phyloP scores from a whole-genome alignment of 108 stramenopile species.

The Mayamaea pseudoterrestris region DNA sequence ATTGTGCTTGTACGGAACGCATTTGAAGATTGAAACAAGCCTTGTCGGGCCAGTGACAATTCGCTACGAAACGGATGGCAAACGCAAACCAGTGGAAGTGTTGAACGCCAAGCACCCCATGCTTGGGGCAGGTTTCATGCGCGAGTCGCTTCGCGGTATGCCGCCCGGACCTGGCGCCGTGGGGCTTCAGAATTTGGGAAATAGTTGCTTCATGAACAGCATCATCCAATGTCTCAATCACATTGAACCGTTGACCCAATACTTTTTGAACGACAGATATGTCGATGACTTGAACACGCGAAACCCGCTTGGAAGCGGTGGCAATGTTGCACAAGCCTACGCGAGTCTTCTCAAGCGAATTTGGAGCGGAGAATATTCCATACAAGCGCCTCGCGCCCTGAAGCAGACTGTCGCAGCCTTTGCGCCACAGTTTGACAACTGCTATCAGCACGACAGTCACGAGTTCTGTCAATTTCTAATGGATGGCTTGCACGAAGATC shows the following conservation, averaged over 20 bases:
- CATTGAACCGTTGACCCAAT: constrained; percentile 75
- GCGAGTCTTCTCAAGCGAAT: constrained; percentile 65
- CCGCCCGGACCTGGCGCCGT: constrained; percentile 80
- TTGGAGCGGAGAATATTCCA: constrained; percentile 67
- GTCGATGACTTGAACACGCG: constrained; percentile 42
- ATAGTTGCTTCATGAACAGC: constrained; percentile 95
- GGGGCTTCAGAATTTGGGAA: constrained; percentile 94
- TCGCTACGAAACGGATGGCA: constrained; percentile 43
- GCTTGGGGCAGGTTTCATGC: constrained; percentile 61
- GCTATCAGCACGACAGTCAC: constrained; percentile 85
- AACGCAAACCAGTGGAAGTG: constrained; percentile 54
- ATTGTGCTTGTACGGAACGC: constrained; percentile 51
- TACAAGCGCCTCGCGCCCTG: constrained; percentile 61
- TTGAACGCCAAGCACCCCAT: constrained; percentile 56
- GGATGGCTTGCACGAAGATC: constrained; percentile 86
- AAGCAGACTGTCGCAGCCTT: constrained; percentile 74
- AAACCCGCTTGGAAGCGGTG: constrained; percentile 83
- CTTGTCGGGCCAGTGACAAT: constrained; percentile 33
- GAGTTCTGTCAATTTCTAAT: constrained; percentile 81
- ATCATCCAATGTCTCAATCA: constrained; percentile 87
- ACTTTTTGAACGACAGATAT: constrained; percentile 67
- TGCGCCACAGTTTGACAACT: constrained; percentile 83
- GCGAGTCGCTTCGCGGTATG: constrained; percentile 61
- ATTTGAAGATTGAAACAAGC: constrained; percentile 29
- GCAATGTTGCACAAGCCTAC: constrained; percentile 76